Evolutionary conservation across 2,329 filamentous ascomycete genomes (phyloP).

Genomic region (Neopestalotiopsis clavispora): DNA sequence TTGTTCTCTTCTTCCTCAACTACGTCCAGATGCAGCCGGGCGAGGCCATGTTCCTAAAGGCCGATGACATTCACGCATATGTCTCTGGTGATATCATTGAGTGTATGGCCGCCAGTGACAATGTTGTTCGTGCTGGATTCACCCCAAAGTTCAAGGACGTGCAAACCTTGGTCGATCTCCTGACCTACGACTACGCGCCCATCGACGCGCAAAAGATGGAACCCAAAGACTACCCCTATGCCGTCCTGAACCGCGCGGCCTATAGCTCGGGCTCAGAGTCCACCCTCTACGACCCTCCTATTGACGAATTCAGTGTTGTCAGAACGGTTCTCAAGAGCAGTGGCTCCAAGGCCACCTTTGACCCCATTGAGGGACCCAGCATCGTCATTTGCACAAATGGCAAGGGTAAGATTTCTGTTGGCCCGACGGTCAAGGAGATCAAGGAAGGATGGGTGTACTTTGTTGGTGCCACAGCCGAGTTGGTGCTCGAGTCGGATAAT

Average conservation of each 20-base stretch:
- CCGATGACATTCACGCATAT: slow-evolving; percentile 97
- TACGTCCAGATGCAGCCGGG: slow-evolving; percentile 86
- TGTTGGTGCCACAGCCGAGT: slow-evolving; percentile 86
- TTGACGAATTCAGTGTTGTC: slow-evolving; percentile 93
- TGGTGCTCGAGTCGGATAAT: slow-evolving; percentile 73
- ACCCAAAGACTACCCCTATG: slow-evolving; percentile 84
- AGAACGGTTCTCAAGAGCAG: slow-evolving; percentile 74
- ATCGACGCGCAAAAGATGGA: slow-evolving; percentile 95
- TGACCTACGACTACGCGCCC: slow-evolving; percentile 94
- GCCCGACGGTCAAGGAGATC: slow-evolving; percentile 77
- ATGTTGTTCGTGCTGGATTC: slow-evolving; percentile 95
- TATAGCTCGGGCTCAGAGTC: slow-evolving; percentile 79
- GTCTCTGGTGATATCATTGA: slow-evolving; percentile 93
- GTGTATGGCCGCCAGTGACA: slow-evolving; percentile 99
- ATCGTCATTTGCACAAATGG: slow-evolving; percentile 91
- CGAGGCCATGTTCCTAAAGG: slow-evolving; percentile 94
- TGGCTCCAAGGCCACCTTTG: slow-evolving; percentile 85
- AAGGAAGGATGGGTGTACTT: slow-evolving; percentile 79
- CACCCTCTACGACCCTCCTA: slow-evolving; percentile 89
- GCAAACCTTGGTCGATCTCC: slow-evolving; percentile 82
- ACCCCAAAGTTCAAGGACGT: slow-evolving; percentile 99
- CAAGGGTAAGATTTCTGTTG: slow-evolving; percentile 82
- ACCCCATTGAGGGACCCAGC: slow-evolving; percentile 84
- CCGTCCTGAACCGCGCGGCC: slow-evolving; percentile 77
- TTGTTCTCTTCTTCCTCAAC: slow-evolving; percentile 97